Conservation (phyloP, 208 protist species). For the Tritrichomonas musculus region DNA sequence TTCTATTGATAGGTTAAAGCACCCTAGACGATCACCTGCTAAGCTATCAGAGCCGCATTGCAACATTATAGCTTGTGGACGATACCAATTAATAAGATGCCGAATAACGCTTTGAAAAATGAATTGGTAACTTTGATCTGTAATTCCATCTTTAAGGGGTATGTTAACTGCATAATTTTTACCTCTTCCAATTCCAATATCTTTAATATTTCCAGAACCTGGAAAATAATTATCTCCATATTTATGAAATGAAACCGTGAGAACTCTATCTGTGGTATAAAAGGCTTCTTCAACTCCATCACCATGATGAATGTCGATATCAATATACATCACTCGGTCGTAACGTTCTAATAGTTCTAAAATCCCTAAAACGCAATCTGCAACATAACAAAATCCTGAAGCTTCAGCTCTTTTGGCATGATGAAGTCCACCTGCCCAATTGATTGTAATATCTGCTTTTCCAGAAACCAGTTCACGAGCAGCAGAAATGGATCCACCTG, state of each 20-base stretch:
- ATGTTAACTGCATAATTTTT: slow-evolving; percentile 73
- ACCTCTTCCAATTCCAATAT: slow-evolving; percentile 63
- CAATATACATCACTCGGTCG: slow-evolving; percentile 88
- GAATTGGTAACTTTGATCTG: slow-evolving; percentile 67
- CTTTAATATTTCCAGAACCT: slow-evolving; percentile 58
- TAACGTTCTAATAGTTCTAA: slow-evolving; percentile 72
- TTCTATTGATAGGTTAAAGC: slow-evolving; percentile 67
- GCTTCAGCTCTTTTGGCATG: slow-evolving; percentile 78
- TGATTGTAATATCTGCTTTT: slow-evolving; percentile 66
- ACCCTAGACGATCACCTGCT: slow-evolving; percentile 66
- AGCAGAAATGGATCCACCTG: slow-evolving; percentile 47
- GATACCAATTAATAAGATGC: slow-evolving; percentile 56
- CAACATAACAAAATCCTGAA: slow-evolving; percentile 80
- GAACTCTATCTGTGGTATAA: slow-evolving; percentile 86
- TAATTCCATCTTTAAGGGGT: slow-evolving; percentile 65
- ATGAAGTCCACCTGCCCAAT: slow-evolving; percentile 74
- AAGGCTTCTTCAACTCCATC: slow-evolving; percentile 94
- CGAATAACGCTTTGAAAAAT: slow-evolving; percentile 82
- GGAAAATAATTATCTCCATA: slow-evolving; percentile 76
- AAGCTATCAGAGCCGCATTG: slow-evolving; percentile 90
- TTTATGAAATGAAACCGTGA: slow-evolving; percentile 84
- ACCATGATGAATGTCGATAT: slow-evolving; percentile 99
- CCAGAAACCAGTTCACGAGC: slow-evolving; percentile 53
- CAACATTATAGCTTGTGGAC: slow-evolving; percentile 87
- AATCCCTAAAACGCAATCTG: slow-evolving; percentile 82